Conservation (phyloP, 805 yeast species). For the Saccharomycopsis vini region DNA sequence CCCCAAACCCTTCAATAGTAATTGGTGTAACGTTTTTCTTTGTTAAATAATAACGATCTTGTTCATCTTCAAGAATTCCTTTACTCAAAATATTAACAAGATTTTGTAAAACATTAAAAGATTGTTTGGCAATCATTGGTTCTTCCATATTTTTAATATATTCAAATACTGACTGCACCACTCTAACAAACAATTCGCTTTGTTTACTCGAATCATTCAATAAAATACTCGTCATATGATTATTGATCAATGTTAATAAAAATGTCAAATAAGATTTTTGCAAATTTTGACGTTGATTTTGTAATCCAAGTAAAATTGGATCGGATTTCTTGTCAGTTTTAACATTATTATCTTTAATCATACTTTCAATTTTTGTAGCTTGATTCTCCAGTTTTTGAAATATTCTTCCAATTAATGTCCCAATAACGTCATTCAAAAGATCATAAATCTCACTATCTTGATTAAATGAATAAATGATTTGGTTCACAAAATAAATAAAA, state of each 20-base stretch:
- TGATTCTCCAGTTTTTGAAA: slow-evolving; percentile 39
- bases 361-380: slow-evolving; percentile 32
- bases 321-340: slow-evolving; percentile 7
- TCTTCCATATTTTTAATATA: slow-evolving; percentile 59
- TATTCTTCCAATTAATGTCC: slow-evolving; percentile 66
- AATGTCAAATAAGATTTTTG: slow-evolving; percentile 65
- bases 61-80: slow-evolving; percentile 54
- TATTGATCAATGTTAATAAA: slow-evolving; percentile 60
- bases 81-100: slow-evolving; percentile 57
- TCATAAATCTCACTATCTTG: slow-evolving; percentile 60
- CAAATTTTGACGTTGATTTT: slow-evolving; percentile 30
- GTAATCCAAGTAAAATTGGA: background rate
- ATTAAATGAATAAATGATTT: slow-evolving; percentile 71
- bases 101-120: slow-evolving; percentile 60
- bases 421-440: slow-evolving; percentile 59
- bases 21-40: slow-evolving; percentile 30
- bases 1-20: slow-evolving; percentile 61
- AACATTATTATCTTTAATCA: slow-evolving; percentile 21
- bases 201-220: slow-evolving; percentile 57
- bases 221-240: slow-evolving; percentile 71
- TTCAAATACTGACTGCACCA: slow-evolving; percentile 51
- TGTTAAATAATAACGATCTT: slow-evolving; percentile 40
- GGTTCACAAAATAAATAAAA: slow-evolving; percentile 79
- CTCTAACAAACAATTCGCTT: slow-evolving; percentile 37
- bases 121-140: slow-evolving; percentile 53